Evolutionary conservation across 371 early-diverging fungal species (phyloP).

Genomic region (Mucor circinelloides): DNA sequence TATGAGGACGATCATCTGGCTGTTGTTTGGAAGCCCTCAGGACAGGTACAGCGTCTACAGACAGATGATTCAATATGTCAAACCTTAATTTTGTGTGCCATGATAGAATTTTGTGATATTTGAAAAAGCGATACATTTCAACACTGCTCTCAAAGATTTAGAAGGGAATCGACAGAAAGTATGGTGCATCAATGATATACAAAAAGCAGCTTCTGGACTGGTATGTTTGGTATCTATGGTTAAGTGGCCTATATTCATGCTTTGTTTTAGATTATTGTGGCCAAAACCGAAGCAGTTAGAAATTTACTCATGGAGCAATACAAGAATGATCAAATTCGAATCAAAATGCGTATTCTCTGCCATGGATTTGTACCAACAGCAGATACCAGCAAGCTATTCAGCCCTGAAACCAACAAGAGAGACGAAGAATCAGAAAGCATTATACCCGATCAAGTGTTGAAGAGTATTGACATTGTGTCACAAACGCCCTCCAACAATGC

Average conservation of each 20-base stretch:
- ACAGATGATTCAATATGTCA: neutral
- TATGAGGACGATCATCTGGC: constrained; percentile 56
- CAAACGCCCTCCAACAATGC: constrained; percentile 54
- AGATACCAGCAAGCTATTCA: constrained; percentile 13
- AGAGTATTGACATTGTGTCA: constrained; percentile 22
- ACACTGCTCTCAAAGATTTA: constrained; percentile 21
- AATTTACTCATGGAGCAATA: constrained; percentile 32
- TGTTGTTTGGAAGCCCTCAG: constrained; percentile 58
- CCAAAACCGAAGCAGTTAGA: constrained; percentile 42
- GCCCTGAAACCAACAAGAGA: constrained; percentile 10
- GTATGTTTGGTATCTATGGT: constrained; percentile 27
- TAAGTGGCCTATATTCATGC: neutral
- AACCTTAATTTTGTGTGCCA: constrained; percentile 14
- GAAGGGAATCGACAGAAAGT: constrained; percentile 24
- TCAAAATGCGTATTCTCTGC: constrained; percentile 48
- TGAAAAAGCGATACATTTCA: constrained; percentile 34
- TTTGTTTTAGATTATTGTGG: constrained; percentile 49
- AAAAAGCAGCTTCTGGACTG: constrained; percentile 61
- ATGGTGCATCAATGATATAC: constrained; percentile 39
- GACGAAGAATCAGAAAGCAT: constrained; percentile 21
- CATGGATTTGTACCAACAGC: constrained; percentile 42
- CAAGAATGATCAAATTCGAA: constrained; percentile 26
- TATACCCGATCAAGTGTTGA: constrained; percentile 5
- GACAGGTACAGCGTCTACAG: constrained; percentile 33
- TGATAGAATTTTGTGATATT: constrained; percentile 24